A percentile compares a stretch with the other conserved stretches of the same genome.
phyloP scores from a whole-genome alignment of 352 stramenopile genomes.

The Halophytophthora batemanensis region DNA sequence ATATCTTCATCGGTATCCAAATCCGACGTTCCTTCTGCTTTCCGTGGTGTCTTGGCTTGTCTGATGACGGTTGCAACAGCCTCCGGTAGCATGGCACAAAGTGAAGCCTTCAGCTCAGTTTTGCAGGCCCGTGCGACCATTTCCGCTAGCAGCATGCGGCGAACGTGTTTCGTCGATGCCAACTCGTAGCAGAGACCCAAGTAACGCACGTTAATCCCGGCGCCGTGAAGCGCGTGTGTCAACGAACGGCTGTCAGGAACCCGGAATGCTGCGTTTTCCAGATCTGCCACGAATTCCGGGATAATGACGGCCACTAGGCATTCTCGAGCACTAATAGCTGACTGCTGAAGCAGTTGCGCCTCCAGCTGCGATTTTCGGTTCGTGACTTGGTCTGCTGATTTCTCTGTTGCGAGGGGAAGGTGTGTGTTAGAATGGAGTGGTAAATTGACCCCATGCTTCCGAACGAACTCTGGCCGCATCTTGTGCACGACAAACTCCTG shows the following conservation, averaged over 20 bases:
- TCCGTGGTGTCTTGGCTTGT: slow-evolving; percentile 10
- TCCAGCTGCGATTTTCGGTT: slow-evolving; percentile 19
- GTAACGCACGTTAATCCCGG: slow-evolving; percentile 58
- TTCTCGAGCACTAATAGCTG: slow-evolving; percentile 29
- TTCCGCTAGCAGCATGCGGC: slow-evolving; percentile 42
- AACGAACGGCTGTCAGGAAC: slow-evolving; percentile 42
- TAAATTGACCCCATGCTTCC: slow-evolving; percentile 28
- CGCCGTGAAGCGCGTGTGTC: slow-evolving; percentile 36
- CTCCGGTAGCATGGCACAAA: slow-evolving; percentile 32
- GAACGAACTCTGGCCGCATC: slow-evolving; percentile 57
- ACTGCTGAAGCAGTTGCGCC: slow-evolving; percentile 32
- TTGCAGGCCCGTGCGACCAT: slow-evolving; percentile 68
- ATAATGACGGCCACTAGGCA: slow-evolving; percentile 39
- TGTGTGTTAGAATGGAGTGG: slow-evolving; percentile 38
- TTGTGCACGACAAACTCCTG: slow-evolving; percentile 23
- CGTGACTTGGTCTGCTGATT: background rate
- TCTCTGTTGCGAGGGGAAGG: slow-evolving; percentile 1
- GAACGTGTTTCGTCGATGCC: slow-evolving; percentile 39
- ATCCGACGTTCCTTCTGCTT: slow-evolving; percentile 3
- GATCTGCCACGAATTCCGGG: slow-evolving; percentile 39
- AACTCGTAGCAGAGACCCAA: slow-evolving; percentile 55
- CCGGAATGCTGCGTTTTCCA: slow-evolving; percentile 30
- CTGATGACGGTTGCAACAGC: slow-evolving; percentile 14
- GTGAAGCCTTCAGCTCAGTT: slow-evolving; percentile 33
- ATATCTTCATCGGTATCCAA: slow-evolving; percentile 6